These are phyloP conservation scores for Xylariaceae sp. DNA, from an alignment of 2,329 filamentous ascomycete species.

Conservation along the genomic window DNA sequence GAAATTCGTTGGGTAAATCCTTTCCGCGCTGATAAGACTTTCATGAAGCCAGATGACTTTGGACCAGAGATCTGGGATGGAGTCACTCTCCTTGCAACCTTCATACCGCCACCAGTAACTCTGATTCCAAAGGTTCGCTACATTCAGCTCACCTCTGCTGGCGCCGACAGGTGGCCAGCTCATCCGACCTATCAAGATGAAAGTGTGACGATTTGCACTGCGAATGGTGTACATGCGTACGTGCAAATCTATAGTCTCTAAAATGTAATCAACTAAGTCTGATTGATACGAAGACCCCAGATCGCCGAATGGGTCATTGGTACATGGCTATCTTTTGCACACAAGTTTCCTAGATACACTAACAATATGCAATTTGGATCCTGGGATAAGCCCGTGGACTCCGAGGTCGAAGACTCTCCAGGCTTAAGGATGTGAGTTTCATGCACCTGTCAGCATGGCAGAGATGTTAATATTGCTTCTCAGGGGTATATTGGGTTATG, in stretches of 20 bases:
- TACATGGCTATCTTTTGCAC: conserved; percentile 44
- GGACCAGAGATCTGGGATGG: conserved; percentile 31
- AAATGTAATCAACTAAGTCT: no score
- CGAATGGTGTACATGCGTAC: conserved; percentile 52
- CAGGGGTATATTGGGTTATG: conserved; percentile 37
- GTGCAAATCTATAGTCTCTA: no score
- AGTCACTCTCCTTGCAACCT: conserved; percentile 36
- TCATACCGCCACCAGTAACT: conserved; percentile 27
- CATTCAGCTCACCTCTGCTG: conserved; percentile 41
- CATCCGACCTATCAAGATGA: conserved; percentile 38
- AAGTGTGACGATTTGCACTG: conserved; percentile 44
- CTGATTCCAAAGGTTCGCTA: conserved; percentile 34
- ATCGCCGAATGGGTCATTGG: conserved; percentile 52
- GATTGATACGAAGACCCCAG: conserved; percentile 37
- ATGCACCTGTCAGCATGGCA: no score
- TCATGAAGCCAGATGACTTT: conserved; percentile 22
- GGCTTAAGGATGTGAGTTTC: conserved; percentile 13
- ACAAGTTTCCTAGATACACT: conserved; percentile 20
- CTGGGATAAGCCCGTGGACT: conserved; percentile 7
- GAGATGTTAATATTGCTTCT: background rate
- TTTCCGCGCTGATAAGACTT: conserved; percentile 8
- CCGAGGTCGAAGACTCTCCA: conserved; percentile 14
- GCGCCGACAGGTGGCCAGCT: conserved; percentile 36
- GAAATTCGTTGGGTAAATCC: conserved; percentile 31
- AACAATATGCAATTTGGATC: conserved; percentile 10